Percentiles rank a stretch among this genome's conserved stretches.
Conservation (phyloP, 805 yeast species). For the Cyberlindnera amylophila region DNA sequence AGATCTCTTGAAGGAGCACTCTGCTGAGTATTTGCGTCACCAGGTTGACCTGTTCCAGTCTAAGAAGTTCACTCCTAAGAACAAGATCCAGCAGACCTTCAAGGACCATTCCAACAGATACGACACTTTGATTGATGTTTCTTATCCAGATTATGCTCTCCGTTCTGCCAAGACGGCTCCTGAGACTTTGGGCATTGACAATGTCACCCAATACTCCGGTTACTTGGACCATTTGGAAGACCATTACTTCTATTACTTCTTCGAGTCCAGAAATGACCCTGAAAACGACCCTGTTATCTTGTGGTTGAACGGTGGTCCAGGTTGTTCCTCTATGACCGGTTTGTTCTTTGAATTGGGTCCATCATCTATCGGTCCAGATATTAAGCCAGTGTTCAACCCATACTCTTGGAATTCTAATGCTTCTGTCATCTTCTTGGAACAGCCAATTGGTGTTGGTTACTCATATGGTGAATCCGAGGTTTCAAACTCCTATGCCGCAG, state of each 20-base stretch:
- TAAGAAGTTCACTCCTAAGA: constrained; percentile 18
- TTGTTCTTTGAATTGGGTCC: constrained; percentile 92
- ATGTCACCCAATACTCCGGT: constrained; percentile 77
- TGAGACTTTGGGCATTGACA: constrained; percentile 64
- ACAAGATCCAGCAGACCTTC: constrained; percentile 11
- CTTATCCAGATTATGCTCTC: constrained; percentile 16
- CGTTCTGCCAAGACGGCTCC: constrained; percentile 30
- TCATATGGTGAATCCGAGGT: constrained; percentile 69
- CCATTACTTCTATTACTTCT: constrained; percentile 86
- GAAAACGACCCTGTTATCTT: constrained; percentile 76
- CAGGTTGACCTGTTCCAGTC: constrained; percentile 13
- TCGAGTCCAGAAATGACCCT: constrained; percentile 89
- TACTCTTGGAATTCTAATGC: constrained; percentile 92
- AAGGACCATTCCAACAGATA: constrained; percentile 4
- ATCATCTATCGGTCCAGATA: constrained; percentile 58
- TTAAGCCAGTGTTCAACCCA: constrained; percentile 74
- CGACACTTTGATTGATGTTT: constrained; percentile 6
- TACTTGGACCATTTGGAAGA: constrained; percentile 74
- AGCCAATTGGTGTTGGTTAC: constrained; percentile 91
- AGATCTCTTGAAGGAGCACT: constrained; percentile 31
- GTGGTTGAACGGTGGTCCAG: constrained; percentile 96
- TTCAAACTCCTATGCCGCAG: constrained; percentile 74
- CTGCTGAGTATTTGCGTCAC: constrained; percentile 10
- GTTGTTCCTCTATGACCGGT: constrained; percentile 90
- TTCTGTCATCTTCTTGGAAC: constrained; percentile 85